phyloP scores from a whole-genome alignment of 306 rosid genomes.

The Lagenaria siceraria region DNA sequence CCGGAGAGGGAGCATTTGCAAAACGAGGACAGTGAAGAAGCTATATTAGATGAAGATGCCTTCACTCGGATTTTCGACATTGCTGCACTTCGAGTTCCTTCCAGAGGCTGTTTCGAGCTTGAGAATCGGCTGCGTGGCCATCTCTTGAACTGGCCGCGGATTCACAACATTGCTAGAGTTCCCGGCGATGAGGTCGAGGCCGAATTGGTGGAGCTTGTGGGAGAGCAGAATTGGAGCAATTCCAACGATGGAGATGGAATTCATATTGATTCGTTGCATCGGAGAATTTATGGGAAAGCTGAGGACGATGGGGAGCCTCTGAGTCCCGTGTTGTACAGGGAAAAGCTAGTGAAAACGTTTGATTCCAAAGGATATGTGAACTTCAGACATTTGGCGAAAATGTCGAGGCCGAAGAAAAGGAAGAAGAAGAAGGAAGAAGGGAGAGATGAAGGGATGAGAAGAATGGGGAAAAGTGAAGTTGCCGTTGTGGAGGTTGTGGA shows the following conservation, averaged over 20 bases:
- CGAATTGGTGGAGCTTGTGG: conserved; percentile 21
- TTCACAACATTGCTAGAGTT: conserved; percentile 77
- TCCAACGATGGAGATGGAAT: conserved; percentile 8
- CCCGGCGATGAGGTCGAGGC: conserved; percentile 70
- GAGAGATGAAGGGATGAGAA: conserved; percentile 15
- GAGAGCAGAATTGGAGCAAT: neutral
- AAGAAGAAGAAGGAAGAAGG: conserved; percentile 14
- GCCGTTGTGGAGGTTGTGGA: conserved; percentile 61
- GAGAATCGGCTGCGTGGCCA: conserved; percentile 82
- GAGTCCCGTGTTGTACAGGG: conserved; percentile 65
- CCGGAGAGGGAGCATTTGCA: neutral
- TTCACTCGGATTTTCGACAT: conserved; percentile 55
- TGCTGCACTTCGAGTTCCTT: conserved; percentile 74
- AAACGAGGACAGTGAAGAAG: conserved; percentile 8
- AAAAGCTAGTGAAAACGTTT: conserved; percentile 53
- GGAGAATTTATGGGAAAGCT: conserved; percentile 47
- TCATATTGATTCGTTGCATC: conserved; percentile 29
- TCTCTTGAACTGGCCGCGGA: conserved; percentile 89
- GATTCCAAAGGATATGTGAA: conserved; percentile 58
- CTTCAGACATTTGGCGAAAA: conserved; percentile 65
- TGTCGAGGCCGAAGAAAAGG: conserved; percentile 69
- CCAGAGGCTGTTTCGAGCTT: conserved; percentile 52
- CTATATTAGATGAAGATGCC: conserved; percentile 22
- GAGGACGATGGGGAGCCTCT: conserved; percentile 45
- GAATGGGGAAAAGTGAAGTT: conserved; percentile 24